These are phyloP conservation scores for Termitomyces sp. DNA, from an alignment of 768 basidiomycete genomes.

Conservation along the genomic window DNA sequence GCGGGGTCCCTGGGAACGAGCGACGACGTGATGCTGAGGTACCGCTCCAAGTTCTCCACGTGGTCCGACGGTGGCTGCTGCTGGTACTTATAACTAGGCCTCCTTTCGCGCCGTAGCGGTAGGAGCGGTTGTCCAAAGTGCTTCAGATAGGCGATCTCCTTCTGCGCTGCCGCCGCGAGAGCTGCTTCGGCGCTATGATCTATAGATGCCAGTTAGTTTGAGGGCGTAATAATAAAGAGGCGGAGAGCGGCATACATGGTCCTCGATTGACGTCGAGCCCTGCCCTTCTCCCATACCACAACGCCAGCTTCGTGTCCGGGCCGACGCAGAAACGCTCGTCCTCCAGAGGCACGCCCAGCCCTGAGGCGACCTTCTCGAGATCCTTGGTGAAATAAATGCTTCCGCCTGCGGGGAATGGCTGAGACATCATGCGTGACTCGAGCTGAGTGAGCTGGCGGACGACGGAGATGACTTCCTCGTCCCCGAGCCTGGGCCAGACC, in stretches of 20 bases:
- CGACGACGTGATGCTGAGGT: no score
- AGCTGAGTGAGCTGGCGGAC: constrained; percentile 41
- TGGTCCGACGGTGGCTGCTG: constrained; percentile 20
- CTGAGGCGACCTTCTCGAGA: no score
- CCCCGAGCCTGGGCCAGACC: constrained; percentile 18
- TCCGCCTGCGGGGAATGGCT: constrained; percentile 33
- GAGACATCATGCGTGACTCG: constrained; percentile 46
- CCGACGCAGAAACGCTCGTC: no score
- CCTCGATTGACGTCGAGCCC: no score
- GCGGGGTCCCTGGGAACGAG: no score
- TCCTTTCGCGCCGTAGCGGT: constrained; percentile 35
- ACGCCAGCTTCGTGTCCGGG: no score
- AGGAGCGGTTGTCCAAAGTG: no score
- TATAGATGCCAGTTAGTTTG: constrained; percentile 37
- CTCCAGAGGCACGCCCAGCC: background rate
- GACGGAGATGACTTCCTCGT: constrained; percentile 36
- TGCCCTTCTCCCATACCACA: no score
- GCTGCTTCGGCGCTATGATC: constrained; percentile 40
- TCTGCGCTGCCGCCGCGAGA: constrained; percentile 18
- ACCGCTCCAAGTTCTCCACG: no score
- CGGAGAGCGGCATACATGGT: background rate
- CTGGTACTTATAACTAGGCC: constrained; percentile 41
- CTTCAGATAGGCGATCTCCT: constrained; percentile 52
- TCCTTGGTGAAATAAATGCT: constrained; percentile 19
- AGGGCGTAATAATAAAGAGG: background rate